phyloP scores from a whole-genome alignment of 192 early-diverging fungal species.

The Polychytrium aggregatum region DNA sequence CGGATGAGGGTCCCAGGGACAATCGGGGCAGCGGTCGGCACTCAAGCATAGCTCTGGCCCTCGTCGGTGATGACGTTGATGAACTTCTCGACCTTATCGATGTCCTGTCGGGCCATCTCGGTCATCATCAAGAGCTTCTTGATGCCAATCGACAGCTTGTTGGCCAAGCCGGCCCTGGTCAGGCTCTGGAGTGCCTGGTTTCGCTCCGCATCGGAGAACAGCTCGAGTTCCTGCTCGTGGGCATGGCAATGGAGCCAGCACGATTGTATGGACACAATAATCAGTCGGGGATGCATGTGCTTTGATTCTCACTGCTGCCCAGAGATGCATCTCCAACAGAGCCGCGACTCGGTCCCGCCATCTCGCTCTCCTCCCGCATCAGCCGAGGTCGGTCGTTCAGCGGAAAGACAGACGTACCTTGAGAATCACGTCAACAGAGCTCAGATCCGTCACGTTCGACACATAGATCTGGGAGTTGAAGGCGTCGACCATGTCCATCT shows the following conservation, averaged over 20 bases:
- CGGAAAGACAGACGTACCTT: conserved; percentile 15
- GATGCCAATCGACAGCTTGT: conserved; percentile 65
- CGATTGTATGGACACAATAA: too few relatives aligned
- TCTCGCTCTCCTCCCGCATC: too few relatives aligned
- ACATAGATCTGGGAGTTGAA: conserved; percentile 82
- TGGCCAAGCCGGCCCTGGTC: conserved; percentile 34
- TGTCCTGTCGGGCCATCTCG: conserved; percentile 86
- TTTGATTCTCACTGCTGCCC: too few relatives aligned
- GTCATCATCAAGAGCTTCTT: conserved; percentile 86
- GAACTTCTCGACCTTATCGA: conserved; percentile 68
- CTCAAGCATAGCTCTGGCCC: too few relatives aligned
- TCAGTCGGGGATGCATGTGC: too few relatives aligned
- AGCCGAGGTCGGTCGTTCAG: too few relatives aligned
- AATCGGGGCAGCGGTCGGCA: too few relatives aligned
- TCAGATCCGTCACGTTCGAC: conserved; percentile 60
- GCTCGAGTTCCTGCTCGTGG: conserved; percentile 27
- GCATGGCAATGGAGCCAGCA: too few relatives aligned
- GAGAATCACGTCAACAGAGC: conserved; percentile 60
- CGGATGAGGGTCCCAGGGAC: too few relatives aligned
- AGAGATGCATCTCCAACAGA: too few relatives aligned
- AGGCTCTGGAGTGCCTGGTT: conserved; percentile 40
- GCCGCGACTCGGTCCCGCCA: too few relatives aligned
- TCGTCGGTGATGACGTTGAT: conserved; percentile 22
- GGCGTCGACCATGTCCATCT: conserved; percentile 78
- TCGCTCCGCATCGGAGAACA: conserved; percentile 64